Base-by-base conservation (phyloP, 768 basidiomycete genomes). In the Tulasnella calospora region DNA sequence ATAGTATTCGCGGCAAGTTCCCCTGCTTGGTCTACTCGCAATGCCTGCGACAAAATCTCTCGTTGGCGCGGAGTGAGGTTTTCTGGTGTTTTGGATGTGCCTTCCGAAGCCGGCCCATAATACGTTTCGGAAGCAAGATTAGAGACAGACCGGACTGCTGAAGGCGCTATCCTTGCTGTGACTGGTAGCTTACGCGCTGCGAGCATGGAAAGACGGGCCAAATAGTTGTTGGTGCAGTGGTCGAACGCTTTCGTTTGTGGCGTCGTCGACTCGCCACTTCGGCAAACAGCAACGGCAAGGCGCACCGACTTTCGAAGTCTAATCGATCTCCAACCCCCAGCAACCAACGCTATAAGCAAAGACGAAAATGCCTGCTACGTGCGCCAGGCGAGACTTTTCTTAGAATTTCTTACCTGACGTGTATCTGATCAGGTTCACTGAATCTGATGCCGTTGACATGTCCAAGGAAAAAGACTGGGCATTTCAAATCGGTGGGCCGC, bases 1-100 rank as follows among this genome's bases (percentile, higher is more conserved):
- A 99, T 99, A 86, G 91, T 96, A 85, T 98, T 98, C 27, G 96
- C 96, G 0, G 96, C 96, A 55, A 97, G 87, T 84, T 99, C 96
- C 12, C 96, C 96, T 1, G 96, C 96, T 81, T 98, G 96, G 85
- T 99, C 96, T 30, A 99, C 94, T 17, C 96, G 89, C 71, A 99
- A 85, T 2, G 92, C 94, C 77, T 85, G 86, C 80, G 92, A 90
- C 75, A 95, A 84, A 13, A 83, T 83, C 23, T 85, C 79, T 51
- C 88, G 86, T 81, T 93, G 89, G 36, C 84, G 81, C 19, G 83
- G 80, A 1, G 89, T 85, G 61, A 94, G 84, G 81, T 86, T 83
- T 15, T 55, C 75, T 23, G 75, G 75, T 17, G 75, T 76, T 33
- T 46, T 51, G 38, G 75, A 55, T 61, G 75, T 76, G 27, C 57